Evolutionary conservation across 176 grass and related monocot genomes (phyloP).

Genomic region (Dactylis glomerata): DNA sequence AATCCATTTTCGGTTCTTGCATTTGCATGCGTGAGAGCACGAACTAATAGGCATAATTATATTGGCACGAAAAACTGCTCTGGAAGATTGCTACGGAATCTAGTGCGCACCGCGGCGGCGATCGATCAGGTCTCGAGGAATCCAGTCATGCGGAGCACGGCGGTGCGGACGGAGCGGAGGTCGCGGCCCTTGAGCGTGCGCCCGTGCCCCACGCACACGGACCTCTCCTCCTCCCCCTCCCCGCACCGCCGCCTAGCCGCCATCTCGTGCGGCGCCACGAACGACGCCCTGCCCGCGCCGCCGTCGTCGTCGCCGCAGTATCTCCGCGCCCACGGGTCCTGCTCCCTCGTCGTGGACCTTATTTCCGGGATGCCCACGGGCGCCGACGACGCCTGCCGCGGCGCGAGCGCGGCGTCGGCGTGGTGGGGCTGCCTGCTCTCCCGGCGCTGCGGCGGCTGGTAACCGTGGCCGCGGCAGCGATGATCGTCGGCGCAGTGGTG

Average conservation of each 20-base stretch:
- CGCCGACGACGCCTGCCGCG: background rate
- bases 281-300: background rate
- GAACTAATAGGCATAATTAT: background rate
- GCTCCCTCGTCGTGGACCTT: background rate
- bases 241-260: slow-evolving; percentile 2
- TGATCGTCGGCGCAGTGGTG: background rate
- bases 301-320: background rate
- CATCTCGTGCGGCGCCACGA: slow-evolving; percentile 47
- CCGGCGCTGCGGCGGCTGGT: background rate
- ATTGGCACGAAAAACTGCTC: background rate
- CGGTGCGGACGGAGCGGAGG: slow-evolving; percentile 36
- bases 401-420: background rate
- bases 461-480: background rate
- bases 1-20: background rate
- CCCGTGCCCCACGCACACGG: slow-evolving; percentile 50
- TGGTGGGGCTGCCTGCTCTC: too few species aligned
- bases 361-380: background rate
- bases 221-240: background rate
- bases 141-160: slow-evolving; percentile 57
- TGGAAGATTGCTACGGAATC: background rate
- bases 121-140: slow-evolving; percentile 45
- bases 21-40: background rate
- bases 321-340: background rate
- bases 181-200: slow-evolving; percentile 72
- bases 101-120: background rate